A percentile compares a stretch with the other conserved stretches of the same genome.
These are phyloP conservation scores for Aspergillus latus DNA, from an alignment of 2,329 filamentous ascomycete genomes.

Conservation along the genomic window DNA sequence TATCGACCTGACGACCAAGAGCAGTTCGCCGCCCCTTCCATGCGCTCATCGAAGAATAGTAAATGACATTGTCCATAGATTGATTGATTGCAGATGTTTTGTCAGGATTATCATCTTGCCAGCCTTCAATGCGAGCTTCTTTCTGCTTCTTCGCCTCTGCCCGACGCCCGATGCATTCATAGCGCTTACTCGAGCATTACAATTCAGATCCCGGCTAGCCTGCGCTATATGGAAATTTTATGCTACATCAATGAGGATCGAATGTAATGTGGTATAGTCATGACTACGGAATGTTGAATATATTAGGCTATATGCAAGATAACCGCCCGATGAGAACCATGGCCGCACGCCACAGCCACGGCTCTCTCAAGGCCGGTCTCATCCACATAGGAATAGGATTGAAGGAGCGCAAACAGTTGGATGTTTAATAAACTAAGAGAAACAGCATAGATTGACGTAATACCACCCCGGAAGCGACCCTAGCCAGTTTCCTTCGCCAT, in stretches of 20 bases:
- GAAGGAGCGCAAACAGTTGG: slow-evolving; percentile 16
- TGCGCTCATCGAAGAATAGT: not conserved
- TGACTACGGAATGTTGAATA: not conserved
- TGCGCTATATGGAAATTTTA: too few species aligned
- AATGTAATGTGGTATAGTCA: too few species aligned
- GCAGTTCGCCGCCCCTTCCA: not conserved
- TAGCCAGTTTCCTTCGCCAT: slow-evolving; percentile 47
- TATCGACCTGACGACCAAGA: not conserved
- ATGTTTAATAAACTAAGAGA: slow-evolving; percentile 14
- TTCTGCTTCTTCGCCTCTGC: not conserved
- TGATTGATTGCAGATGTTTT: slow-evolving; percentile 3
- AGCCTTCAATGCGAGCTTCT: not conserved
- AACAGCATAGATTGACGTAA: slow-evolving; percentile 39
- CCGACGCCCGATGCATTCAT: not conserved
- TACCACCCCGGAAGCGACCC: slow-evolving; percentile 51
- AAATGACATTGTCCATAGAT: not conserved
- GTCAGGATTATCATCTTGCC: slow-evolving; percentile 6
- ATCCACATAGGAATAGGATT: slow-evolving; percentile 13
- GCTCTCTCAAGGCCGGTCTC: not conserved
- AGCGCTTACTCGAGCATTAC: slow-evolving; percentile 1
- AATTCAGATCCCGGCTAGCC: not conserved
- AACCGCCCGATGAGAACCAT: not conserved
- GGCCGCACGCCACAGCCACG: not conserved
- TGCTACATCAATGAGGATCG: too few species aligned
- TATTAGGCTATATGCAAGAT: slow-evolving; percentile 5